Evolutionary conservation across 1,284 basidiomycete species (phyloP), one percentile per base, ranked within the genome.

Genomic region (Mycena sp.): DNA sequence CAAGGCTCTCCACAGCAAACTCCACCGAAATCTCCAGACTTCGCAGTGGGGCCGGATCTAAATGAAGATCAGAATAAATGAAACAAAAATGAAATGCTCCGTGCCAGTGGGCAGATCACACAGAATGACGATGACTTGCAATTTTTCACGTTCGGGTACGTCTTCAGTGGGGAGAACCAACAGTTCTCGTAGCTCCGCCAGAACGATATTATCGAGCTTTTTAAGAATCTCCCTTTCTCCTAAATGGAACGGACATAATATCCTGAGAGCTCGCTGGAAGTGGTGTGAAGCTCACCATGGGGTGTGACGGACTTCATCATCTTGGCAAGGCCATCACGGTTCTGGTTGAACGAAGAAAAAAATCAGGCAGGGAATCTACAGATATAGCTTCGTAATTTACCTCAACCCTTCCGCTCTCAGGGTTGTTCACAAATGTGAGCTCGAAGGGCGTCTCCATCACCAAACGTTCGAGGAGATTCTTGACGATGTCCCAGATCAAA

Each of bases 371-470:
- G 21, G n/a, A 21, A 44, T 44, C 41, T 21, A 44, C 41, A 44
- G 4, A 44, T 44, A 44, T 44, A 44, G 19, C 4, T 7, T 25
- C 19, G 19, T 44, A 25, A 44, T 44, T 19, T 16, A 44, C 41
- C 41, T 44, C 41, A 44, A 44, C 19, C 41, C 21, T 44, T 44
- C 41, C 41, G 41, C 41, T 23, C 41, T 44, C 41, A 14, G 41
- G 41, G 41, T 44, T 44, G 41, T 44, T 44, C 41, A 44, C 41
- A 44, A 44, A 44, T 44, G 41, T 21, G 41, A 44, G 41, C 41
- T 44, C 19, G 41, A 44, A 44, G 21, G 41, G 6, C 19, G 41
- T 44, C 41, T 44, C 41, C 41, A 10, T 44, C 41, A 44, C 41
- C 41, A 44, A 44, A 21, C 21, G 41, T 44, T 44, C 41, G 41